phyloP scores from a whole-genome alignment of 78 protist genomes.

The Dictyostelium purpureum region DNA sequence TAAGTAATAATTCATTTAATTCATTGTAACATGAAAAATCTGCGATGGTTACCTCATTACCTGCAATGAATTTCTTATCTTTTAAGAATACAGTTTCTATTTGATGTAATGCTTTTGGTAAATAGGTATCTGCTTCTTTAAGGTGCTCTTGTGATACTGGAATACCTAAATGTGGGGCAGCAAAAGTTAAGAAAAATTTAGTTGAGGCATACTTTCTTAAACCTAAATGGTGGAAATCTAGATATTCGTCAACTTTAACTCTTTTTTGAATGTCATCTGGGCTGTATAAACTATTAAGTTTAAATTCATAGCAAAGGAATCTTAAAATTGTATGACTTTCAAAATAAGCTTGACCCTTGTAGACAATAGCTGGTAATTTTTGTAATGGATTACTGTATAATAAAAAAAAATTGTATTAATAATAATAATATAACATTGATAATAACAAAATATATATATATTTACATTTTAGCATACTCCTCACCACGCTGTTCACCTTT shows the following conservation, averaged over 20 bases:
- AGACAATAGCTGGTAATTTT: constrained; percentile 8
- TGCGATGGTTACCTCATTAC: not conserved
- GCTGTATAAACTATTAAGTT: not conserved
- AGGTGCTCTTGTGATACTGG: not conserved
- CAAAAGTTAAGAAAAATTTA: not conserved
- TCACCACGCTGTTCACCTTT: not conserved
- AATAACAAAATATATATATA: not conserved
- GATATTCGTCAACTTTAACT: constrained; percentile 3
- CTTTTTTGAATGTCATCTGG: not conserved
- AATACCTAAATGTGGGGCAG: not conserved
- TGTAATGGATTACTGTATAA: constrained; percentile 3
- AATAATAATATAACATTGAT: not conserved
- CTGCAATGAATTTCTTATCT: not conserved
- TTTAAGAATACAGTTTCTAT: constrained; percentile 10
- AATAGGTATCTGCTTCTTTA: not conserved
- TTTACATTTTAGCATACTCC: constrained; percentile 22
- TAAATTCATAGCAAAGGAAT: not conserved
- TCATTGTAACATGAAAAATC: constrained; percentile 42
- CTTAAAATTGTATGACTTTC: constrained; percentile 27
- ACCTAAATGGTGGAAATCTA: constrained; percentile 32
- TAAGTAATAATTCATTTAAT: not conserved
- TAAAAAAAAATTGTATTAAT: too few relatives aligned
- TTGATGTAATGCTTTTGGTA: not conserved
- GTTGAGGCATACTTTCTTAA: not conserved
- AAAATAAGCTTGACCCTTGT: not conserved